Evolutionary conservation across 805 yeast species (phyloP).

Genomic region (Candida germanica): DNA sequence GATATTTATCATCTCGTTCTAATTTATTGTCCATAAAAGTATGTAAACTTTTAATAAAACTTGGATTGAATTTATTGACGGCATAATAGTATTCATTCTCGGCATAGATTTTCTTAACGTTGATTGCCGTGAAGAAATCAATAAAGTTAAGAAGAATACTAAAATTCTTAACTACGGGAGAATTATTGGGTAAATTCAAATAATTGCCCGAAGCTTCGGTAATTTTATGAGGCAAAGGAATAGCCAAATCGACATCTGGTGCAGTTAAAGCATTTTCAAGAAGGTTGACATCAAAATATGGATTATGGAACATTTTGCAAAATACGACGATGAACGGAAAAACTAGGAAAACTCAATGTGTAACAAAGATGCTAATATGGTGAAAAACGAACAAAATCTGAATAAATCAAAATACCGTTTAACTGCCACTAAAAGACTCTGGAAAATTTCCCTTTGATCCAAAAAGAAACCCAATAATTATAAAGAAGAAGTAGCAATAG

Average conservation of each 20-base stretch:
- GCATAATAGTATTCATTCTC: slow-evolving; percentile 33
- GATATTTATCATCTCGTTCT: slow-evolving; percentile 27
- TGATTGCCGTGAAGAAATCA: slow-evolving; percentile 25
- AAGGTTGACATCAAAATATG: slow-evolving; percentile 35
- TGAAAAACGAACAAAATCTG: too few species aligned
- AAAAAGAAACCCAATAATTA: too few species aligned
- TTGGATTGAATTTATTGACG: slow-evolving; percentile 27
- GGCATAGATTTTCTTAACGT: slow-evolving; percentile 29
- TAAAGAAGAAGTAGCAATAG: too few species aligned
- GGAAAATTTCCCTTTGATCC: too few species aligned
- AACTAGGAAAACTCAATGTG: too few species aligned
- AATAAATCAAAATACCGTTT: too few species aligned
- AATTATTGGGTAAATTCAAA: slow-evolving; percentile 28
- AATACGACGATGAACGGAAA: too few species aligned
- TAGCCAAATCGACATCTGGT: slow-evolving; percentile 32
- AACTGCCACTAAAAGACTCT: too few species aligned
- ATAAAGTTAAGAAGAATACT: slow-evolving; percentile 30
- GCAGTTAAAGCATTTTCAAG: slow-evolving; percentile 29
- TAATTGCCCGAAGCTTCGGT: slow-evolving; percentile 18
- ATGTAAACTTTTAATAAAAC: slow-evolving; percentile 25
- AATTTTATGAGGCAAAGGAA: slow-evolving; percentile 39
- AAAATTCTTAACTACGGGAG: slow-evolving; percentile 21
- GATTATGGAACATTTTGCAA: slow-evolving; percentile 9
- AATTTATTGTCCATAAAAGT: slow-evolving; percentile 30
- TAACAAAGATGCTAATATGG: too few species aligned